Base-by-base conservation (phyloP, 768 basidiomycete species). In the Xerocomellus dryophilus region DNA sequence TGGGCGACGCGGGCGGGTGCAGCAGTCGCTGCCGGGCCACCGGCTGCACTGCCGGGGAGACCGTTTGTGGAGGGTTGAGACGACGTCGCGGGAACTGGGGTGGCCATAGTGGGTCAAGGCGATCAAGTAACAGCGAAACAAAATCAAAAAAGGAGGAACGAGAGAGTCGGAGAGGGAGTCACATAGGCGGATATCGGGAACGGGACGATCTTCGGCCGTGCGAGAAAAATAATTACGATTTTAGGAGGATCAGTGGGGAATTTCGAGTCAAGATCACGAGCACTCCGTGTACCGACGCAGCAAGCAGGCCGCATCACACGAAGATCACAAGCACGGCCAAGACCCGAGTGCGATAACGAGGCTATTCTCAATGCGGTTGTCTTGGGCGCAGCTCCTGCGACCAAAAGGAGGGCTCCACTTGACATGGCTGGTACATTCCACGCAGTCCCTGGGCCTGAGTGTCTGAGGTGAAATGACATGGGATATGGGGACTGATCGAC, bases 1-100 rank as follows among this genome's bases (percentile, higher is more conserved):
- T 68, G 71, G 6, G 76, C 61, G n/a, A 77, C 74, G 48, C 84
- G 80, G 29, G 83, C 71, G 3, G 85, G 85, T 1, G 80, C 80
- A 6, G 53, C 10, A 1, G 52, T 0, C 14, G 25, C 9, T 10
- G 41, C 11, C 3, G 45, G 39, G 2, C 10, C 38, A 4, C 21
- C 8, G 11, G 18, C 0, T 18, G 56, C 9, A 11, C 5, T 7
- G 56, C n/a, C 2, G 18, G 61, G 23, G 18, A 52, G 47, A 10
- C 52, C 61, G 17, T 53, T 63, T 4, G 56, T 2, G 2, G 57
- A 11, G 5, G 57, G 21, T 18, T 17, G 15, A 11, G 44, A 31
- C 1, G 47, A 23, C 1, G 58, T 39, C 2, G 50, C 15, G 15
- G 39, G 47, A 15, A 52, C 29, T 8, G 66, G 61, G n/a, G 60